A percentile compares a stretch with the other conserved stretches of the same genome.
Conservation (phyloP, 371 early-diverging fungal genomes). For the Coemansia sp. region DNA sequence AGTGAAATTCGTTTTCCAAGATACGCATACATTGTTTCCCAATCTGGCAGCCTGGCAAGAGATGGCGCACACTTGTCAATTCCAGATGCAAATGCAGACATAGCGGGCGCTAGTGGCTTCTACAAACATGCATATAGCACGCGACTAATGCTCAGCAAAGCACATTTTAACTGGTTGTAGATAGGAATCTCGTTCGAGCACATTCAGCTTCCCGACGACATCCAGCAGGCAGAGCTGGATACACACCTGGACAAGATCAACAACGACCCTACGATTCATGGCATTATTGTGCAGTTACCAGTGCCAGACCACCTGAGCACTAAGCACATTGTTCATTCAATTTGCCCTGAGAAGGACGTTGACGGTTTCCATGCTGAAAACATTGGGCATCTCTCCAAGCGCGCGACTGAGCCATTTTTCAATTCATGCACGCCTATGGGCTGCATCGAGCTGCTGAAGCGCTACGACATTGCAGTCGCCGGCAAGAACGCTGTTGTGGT, state of each 20-base stretch:
- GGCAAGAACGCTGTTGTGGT: constrained; percentile 88
- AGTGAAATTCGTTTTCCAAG: constrained; percentile 56
- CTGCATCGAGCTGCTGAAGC: constrained; percentile 76
- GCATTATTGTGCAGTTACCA: constrained; percentile 94
- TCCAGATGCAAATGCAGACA: too few species aligned
- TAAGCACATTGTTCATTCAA: constrained; percentile 73
- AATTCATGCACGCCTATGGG: constrained; percentile 94
- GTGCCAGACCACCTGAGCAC: constrained; percentile 83
- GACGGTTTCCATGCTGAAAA: constrained; percentile 94
- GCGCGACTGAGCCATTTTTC: constrained; percentile 72
- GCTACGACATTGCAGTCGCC: constrained; percentile 60
- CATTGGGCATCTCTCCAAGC: constrained; percentile 86
- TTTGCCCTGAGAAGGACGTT: constrained; percentile 87
- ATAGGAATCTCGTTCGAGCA: constrained; percentile 46
- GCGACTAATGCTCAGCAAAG: background rate
- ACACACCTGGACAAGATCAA: constrained; percentile 59
- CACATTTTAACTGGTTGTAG: constrained; percentile 14
- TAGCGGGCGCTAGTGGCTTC: too few species aligned
- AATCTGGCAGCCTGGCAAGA: too few species aligned
- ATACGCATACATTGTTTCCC: constrained; percentile 36
- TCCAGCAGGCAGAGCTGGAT: constrained; percentile 46
- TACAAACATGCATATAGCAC: background rate
- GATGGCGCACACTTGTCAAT: too few species aligned
- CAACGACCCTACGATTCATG: constrained; percentile 74
- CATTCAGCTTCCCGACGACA: constrained; percentile 31